phyloP scores from a whole-genome alignment of 768 basidiomycete species.

The Rhodotorula kratochvilovae region DNA sequence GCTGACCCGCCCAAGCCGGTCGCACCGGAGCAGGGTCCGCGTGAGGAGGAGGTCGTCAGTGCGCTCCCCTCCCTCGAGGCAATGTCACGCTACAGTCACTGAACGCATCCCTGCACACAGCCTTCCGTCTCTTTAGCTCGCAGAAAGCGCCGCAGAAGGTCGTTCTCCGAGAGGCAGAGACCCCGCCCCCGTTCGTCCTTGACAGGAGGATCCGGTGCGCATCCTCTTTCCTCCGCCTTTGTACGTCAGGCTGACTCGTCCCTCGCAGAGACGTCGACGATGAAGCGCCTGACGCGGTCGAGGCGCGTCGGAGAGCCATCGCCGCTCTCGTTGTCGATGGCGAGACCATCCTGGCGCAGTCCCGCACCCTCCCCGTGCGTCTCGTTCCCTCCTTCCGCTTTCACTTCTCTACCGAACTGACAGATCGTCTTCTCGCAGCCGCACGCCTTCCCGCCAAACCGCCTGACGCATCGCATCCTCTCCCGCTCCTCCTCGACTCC shows the following conservation, averaged over 20 bases:
- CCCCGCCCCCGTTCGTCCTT: neutral
- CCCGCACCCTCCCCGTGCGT: slow-evolving; percentile 27
- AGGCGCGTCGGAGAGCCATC: neutral
- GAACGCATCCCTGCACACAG: neutral
- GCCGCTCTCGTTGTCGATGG: neutral
- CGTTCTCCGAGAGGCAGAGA: slow-evolving; percentile 8
- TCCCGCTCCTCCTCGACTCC: slow-evolving; percentile 36
- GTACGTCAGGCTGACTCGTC: neutral
- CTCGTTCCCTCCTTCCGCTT: neutral
- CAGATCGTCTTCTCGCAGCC: neutral
- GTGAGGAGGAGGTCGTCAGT: neutral
- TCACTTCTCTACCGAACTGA: neutral
- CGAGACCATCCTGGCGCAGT: neutral
- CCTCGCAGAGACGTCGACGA: slow-evolving; percentile 10
- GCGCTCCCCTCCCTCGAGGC: neutral
- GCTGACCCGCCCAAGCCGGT: neutral
- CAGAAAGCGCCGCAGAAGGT: slow-evolving; percentile 15
- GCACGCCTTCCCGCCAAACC: neutral
- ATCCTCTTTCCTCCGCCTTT: too few species aligned
- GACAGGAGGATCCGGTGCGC: slow-evolving; percentile 28
- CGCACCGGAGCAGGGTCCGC: neutral
- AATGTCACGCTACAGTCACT: neutral
- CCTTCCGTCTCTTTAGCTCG: slow-evolving; percentile 30
- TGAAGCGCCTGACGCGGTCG: neutral
- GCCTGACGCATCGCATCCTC: neutral